Percentiles rank a stretch among this genome's conserved stretches.
These are phyloP conservation scores for Pharnaceum exiguum DNA, from an alignment of 148 eudicot genomes.

Conservation along the genomic window DNA sequence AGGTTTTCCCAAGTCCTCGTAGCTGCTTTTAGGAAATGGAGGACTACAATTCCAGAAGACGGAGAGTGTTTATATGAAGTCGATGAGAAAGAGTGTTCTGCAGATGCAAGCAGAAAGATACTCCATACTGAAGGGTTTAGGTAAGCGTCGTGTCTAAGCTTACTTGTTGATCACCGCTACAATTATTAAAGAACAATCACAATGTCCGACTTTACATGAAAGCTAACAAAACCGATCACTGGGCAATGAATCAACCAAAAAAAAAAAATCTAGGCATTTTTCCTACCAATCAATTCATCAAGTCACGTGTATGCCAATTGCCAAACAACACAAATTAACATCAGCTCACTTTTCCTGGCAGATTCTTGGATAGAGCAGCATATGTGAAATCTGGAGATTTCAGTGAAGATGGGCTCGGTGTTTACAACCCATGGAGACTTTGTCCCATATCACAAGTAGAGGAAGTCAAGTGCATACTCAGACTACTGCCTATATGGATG, in stretches of 20 bases:
- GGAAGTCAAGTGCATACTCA: conserved; percentile 79
- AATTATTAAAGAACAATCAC: no score
- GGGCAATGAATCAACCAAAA: no score
- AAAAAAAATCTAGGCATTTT: no score
- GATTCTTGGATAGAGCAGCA: conserved; percentile 82
- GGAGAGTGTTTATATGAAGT: conserved; percentile 39
- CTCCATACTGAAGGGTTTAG: conserved; percentile 71
- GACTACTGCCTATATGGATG: conserved; percentile 83
- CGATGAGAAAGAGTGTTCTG: conserved; percentile 33
- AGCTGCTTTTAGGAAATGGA: conserved; percentile 65
- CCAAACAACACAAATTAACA: conserved; percentile 1
- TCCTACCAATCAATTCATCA: no score
- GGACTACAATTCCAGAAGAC: conserved; percentile 27
- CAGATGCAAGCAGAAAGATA: conserved; percentile 41
- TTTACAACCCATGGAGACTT: conserved; percentile 61
- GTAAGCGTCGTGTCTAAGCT: conserved; percentile 39
- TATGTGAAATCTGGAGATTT: conserved; percentile 42
- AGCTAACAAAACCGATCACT: no score
- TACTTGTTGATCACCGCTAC: not conserved
- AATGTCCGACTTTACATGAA: no score
- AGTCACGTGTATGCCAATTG: no score
- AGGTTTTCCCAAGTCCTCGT: conserved; percentile 76
- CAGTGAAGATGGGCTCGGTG: conserved; percentile 21
- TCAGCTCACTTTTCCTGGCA: conserved; percentile 21
- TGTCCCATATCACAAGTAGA: conserved; percentile 87